Base-by-base conservation (phyloP, 2,329 filamentous ascomycete genomes). In the Fusarium sp. region DNA sequence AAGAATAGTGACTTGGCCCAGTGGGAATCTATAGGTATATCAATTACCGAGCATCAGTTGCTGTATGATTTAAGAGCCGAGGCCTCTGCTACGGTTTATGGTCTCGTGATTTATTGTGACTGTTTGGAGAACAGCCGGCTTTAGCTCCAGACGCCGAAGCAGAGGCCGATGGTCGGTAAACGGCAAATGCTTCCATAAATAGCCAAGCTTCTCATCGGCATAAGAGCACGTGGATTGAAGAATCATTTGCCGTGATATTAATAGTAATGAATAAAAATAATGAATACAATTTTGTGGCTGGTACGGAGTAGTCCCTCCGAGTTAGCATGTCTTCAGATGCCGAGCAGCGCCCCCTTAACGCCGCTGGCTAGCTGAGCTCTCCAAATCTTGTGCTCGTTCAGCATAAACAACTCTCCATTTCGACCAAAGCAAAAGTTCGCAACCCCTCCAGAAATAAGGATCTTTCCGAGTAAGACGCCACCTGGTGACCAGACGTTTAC, bases 351-450 rank as follows among this genome's bases (percentile, higher is more conserved):
- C 21, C 76, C 77, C 44, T 72, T 77, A 1, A 68, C 72, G 0
- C 44, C 33, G 2, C n/a, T 6, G 4, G 54, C 59, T 10, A 78
- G 23, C 41, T 67, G 68, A 21, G 83, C 79, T 45, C 79, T 79
- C 80, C 82, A 86, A 10, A 86, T 62, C 42, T 78, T 79, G 31
- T 82, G 76, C 78, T 88, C 86, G 46, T 86, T 87, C 19, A 87
- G 77, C 15, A 87, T 76, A 41, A 86, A 85, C 29, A 87, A 68
- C 66, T 83, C 80, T 1, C 83, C 83, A 11, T 82, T 72, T 14
- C 74, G 78, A 0, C 85, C 84, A 63, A 87, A 87, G 42, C 82
- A 85, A 62, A 87, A 87, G 64, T 86, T 86, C 0, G 84, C 81
- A 5, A 82, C 80, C 1, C 83, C 83, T 0, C 83, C 84, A 2